These are phyloP conservation scores for Gyromitra esculenta DNA, from an alignment of 2,329 filamentous ascomycete species.

Conservation along the genomic window DNA sequence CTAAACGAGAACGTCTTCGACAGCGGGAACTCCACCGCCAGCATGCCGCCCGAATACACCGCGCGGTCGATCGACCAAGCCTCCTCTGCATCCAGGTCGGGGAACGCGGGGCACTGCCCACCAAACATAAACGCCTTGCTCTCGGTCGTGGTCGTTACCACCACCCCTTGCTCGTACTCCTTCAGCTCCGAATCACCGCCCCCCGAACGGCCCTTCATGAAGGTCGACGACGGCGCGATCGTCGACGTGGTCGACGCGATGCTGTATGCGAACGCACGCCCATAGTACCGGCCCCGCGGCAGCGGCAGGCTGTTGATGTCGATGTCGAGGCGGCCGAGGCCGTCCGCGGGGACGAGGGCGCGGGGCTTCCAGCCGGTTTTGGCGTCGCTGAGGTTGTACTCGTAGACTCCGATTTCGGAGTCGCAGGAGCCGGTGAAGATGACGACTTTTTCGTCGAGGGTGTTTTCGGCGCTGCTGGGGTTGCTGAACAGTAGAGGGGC, in stretches of 20 bases:
- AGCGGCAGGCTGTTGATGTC: constrained; percentile 19
- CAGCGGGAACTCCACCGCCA: constrained; percentile 31
- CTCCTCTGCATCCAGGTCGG: neutral
- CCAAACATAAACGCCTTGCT: constrained; percentile 48
- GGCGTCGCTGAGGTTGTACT: constrained; percentile 34
- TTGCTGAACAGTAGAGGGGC: constrained; percentile 37
- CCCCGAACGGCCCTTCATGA: constrained; percentile 36
- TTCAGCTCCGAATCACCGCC: constrained; percentile 21
- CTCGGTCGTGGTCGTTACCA: constrained; percentile 32
- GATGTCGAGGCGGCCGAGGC: constrained; percentile 13
- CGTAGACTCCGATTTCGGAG: constrained; percentile 29
- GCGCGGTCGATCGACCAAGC: constrained; percentile 17
- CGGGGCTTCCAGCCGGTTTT: constrained; percentile 20
- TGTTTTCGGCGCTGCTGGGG: constrained; percentile 10
- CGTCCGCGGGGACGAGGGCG: constrained; percentile 11
- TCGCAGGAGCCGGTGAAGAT: constrained; percentile 46
- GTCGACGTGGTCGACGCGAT: constrained; percentile 29
- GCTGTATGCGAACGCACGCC: constrained; percentile 34
- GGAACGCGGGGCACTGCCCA: constrained; percentile 26
- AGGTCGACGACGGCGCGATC: constrained; percentile 33
- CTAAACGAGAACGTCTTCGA: constrained; percentile 29
- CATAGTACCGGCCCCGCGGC: constrained; percentile 31
- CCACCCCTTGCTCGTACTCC: constrained; percentile 46
- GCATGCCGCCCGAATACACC: constrained; percentile 28
- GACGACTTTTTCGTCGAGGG: constrained; percentile 35